Percentiles rank a stretch among this genome's conserved stretches.
phyloP scores from a whole-genome alignment of 805 yeast species.

The Yamadazyma paraphyllophila region DNA sequence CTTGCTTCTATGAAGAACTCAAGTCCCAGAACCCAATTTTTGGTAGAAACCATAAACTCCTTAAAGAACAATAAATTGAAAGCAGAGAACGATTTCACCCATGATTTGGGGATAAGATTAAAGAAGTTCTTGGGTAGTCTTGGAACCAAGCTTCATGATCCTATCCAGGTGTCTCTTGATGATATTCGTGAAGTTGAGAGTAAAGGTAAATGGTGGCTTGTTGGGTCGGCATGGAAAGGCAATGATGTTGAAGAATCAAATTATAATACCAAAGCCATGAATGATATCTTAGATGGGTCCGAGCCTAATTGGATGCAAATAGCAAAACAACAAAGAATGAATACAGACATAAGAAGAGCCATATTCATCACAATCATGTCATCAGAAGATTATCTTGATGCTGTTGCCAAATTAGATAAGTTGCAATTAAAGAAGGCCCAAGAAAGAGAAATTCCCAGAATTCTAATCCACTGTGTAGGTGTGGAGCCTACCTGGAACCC shows the following conservation, averaged over 20 bases:
- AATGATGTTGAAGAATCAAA: constrained; percentile 24
- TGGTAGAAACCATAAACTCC: constrained; percentile 81
- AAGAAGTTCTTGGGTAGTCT: constrained; percentile 62
- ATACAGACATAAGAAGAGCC: constrained; percentile 92
- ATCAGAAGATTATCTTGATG: constrained; percentile 87
- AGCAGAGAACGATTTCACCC: constrained; percentile 48
- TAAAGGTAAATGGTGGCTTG: constrained; percentile 98
- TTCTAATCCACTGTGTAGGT: constrained; percentile 80
- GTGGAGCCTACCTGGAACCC: constrained; percentile 86
- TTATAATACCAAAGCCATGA: constrained; percentile 45
- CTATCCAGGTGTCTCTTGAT: constrained; percentile 77
- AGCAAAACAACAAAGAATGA: constrained; percentile 87
- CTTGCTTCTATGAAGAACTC: constrained; percentile 33
- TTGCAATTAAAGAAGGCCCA: constrained; percentile 75
- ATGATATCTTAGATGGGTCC: constrained; percentile 62
- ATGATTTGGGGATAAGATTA: constrained; percentile 54
- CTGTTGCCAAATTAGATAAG: constrained; percentile 78
- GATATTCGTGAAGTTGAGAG: constrained; percentile 77
- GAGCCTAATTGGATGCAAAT: constrained; percentile 88
- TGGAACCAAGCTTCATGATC: constrained; percentile 54
- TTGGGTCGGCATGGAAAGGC: constrained; percentile 98
- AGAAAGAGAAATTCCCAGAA: constrained; percentile 82
- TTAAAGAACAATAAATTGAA: constrained; percentile 83
- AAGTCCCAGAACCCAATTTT: constrained; percentile 71
- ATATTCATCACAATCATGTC: constrained; percentile 94